Base-by-base conservation (phyloP, 2,329 filamentous ascomycete genomes). In the Sporothrix sp. region DNA sequence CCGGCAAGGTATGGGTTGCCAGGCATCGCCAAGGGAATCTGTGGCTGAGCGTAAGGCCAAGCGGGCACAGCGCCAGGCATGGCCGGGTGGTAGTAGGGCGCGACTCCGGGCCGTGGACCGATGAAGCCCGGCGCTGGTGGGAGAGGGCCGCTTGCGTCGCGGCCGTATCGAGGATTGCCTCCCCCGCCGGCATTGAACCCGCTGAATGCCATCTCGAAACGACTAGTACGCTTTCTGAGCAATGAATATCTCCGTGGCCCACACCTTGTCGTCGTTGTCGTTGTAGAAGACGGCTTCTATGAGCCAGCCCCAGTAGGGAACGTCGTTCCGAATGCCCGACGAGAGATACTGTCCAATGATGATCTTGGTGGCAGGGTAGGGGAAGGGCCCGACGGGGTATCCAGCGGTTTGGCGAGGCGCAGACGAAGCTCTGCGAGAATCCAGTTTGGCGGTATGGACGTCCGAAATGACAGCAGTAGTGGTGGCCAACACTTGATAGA, bases 231-330 rank as follows among this genome's bases (percentile, higher is more conserved):
- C 11, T 4, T 44, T 47, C 7, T 53, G 51, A 7, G 32, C 7
- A 18, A 68, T 52, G 25, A 75, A 69, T 18, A 73, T 50, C 59
- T 75, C 66, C 0, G 65, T 70, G 40, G 71, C 73, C 71, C 72
- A 76, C 35, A 76, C 52, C 4, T 66, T 59, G 30, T 60, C 61
- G 37, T 67, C 65, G 9, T 66, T 50, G 1, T 55, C 49, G 62
- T 76, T 71, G 60, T 71, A 74, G 48, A 75, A 76, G 1, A 67
- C 67, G 0, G 66, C 72, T 13, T 73, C 63, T 20, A 73, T 63
- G 42, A 76, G 64, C 66, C 67, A 74, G 14, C 68, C 71, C 69
- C 71, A 75, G 52, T 58, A 65, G 10, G 35, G 28, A 7, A 25
- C 33, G 0, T 60, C 21, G 10, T 20, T 62, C 3, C 61, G 58